Base-by-base conservation (phyloP, 2,329 filamentous ascomycete genomes). In the Macroventuria anomochaeta region DNA sequence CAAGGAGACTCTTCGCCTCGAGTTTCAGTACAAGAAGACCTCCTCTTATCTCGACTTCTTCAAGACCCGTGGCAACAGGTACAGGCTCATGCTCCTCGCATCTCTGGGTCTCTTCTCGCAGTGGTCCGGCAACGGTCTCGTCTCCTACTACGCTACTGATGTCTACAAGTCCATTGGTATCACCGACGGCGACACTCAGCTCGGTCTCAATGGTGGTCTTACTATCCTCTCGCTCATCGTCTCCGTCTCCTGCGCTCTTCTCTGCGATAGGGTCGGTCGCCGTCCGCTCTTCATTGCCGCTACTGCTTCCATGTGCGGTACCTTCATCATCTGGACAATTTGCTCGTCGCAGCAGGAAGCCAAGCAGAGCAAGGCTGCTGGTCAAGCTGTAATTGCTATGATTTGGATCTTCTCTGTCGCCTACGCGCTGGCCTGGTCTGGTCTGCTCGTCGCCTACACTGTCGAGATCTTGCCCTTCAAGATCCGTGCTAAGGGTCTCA, bases 81-180 rank as follows among this genome's bases (percentile, higher is more conserved):
- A 85, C 77, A 80, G 87, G 10, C 76, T 89, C 37, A 78, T 82
- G 40, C 82, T 89, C 49, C 77, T 88, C 34, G 71, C 87, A 34
- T 87, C 84, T 0, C 78, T 89, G 15, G 86, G 85, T 64, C 74
- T 88, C 61, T 87, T 88, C 66, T 87, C 85, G 2, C 86, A 89
- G 72, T 88, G 87, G 75, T 85, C 82, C 46, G 86, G 87, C 37
- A 89, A 88, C 66, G 85, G 84, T 15, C 75, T 89, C 1, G 84
- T 89, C 66, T 85, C 81, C 58, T 88, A 88, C 74, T 88, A 88
- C 70, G 84, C 86, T 64, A 83, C 85, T 54, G 77, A 81, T 51
- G 80, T 89, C 59, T 87, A 87, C 73, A 75, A 80, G 33, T 81
- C 81, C 41, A 85, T 85, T 42, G 86, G 85, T 37, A 87, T 88